Evolutionary conservation across 345 rosid genomes (phyloP), one percentile per base, ranked within the genome.

Genomic region (Camelina neglecta): DNA sequence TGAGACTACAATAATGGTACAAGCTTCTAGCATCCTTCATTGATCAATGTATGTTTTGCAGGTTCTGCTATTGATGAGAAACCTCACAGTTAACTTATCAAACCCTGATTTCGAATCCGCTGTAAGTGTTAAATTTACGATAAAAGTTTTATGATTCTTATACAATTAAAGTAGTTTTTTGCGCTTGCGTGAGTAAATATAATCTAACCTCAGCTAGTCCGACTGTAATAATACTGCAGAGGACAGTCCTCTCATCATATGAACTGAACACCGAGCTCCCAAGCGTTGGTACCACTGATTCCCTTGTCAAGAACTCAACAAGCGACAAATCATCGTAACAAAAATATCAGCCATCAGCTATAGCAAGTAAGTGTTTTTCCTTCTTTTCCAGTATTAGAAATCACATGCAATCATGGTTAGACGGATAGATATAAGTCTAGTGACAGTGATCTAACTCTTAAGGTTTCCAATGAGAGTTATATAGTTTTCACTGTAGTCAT

Each of bases 51-150:
- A 35, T 53, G 26, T 65, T 82, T 62, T 84, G 79, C 85, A 95
- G 99, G 99, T 92, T 75, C 69, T 95, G 67, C 77, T 95, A 68
- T 68, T 95, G 88, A 95, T 92, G 93, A 88, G 85, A 78, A 95
- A 95, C 85, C 92, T 95, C 69, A 83, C 93, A 38, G 75, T 90
- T 29, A 95, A 95, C 85, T 81, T 95, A 87, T 84, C 90, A 62
- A 86, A 85, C 80, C 97, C 97, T 78, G 93, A 86, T 76, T 89
- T 89, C 72, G 96, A 90, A 84, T 86, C 96, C 78, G 42, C 86
- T 73, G 99, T 92, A 86, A 90, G 97, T 83, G 54, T 80, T 74
- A 41, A 62, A 67, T 73, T 62, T 54, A 66, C 26, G 76, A 51
- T 59, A 11, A 15, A 63, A 9, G 7, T 16, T 41, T 74, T 15